A percentile compares a stretch with the other conserved stretches of the same genome.
Evolutionary conservation across 495 filamentous ascomycete species (phyloP).

Genomic region (Polyplosphaeria fusca): DNA sequence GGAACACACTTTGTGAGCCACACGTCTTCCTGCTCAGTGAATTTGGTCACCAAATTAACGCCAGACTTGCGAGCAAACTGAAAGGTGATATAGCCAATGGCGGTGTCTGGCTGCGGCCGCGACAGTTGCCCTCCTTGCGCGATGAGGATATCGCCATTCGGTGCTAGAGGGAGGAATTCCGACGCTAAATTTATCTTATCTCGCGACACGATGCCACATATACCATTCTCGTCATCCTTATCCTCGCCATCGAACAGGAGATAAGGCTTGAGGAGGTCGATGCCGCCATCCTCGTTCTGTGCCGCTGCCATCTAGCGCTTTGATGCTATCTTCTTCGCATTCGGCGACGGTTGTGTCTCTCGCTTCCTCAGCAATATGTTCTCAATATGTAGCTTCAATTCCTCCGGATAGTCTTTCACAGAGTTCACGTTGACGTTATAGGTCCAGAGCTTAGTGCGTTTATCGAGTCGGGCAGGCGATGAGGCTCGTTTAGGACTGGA

Average conservation of each 20-base stretch:
- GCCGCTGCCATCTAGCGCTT: conserved; percentile 15
- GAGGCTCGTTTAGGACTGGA: conserved; percentile 16
- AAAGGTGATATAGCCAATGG: conserved; percentile 15
- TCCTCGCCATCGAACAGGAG: conserved; percentile 16
- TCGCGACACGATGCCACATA: conserved; percentile 11
- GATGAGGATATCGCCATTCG: conserved; percentile 13
- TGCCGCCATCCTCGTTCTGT: conserved; percentile 12
- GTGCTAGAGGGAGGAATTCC: conserved; percentile 16
- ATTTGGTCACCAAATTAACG: conserved; percentile 15
- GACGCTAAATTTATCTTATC: conserved; percentile 21
- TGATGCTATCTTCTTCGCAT: conserved; percentile 20
- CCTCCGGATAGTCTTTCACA: conserved; percentile 15
- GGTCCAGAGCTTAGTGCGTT: conserved; percentile 19
- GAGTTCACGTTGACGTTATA: conserved; percentile 18
- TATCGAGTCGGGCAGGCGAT: too few species aligned
- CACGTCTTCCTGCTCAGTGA: conserved; percentile 15
- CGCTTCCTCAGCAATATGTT: conserved; percentile 17
- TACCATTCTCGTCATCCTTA: conserved; percentile 16
- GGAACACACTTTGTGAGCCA: conserved; percentile 16
- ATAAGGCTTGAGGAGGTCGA: conserved; percentile 20
- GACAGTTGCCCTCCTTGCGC: conserved; percentile 15
- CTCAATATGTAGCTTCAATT: conserved; percentile 14
- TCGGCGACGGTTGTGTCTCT: conserved; percentile 15
- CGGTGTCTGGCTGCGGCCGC: conserved; percentile 13
- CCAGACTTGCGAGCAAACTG: conserved; percentile 14